Conservation (phyloP, 2,329 filamentous ascomycete genomes). For the Chalaropsis ovoidea region DNA sequence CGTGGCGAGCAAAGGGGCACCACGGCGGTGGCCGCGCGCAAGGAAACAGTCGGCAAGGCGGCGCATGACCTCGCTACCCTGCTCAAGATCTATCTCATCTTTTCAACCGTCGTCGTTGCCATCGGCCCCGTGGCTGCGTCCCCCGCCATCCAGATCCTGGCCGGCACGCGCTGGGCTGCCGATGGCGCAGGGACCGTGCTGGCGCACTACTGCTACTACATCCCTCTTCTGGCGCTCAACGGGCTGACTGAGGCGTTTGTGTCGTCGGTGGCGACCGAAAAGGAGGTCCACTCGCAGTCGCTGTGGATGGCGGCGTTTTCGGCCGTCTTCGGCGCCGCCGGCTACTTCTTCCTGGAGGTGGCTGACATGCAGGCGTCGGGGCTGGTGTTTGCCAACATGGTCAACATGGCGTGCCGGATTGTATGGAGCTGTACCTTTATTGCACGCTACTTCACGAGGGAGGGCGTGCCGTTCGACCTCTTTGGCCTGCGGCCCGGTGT, state of each 20-base stretch:
- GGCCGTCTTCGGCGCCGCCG: conserved; percentile 59
- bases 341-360: conserved; percentile 63
- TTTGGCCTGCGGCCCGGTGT: conserved; percentile 38
- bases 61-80: conserved; percentile 50
- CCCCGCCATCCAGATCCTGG: conserved; percentile 60
- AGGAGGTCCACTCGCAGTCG: conserved; percentile 66
- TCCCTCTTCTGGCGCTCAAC: conserved; percentile 84
- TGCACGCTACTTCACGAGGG: conserved; percentile 46
- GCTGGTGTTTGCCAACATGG: conserved; percentile 72
- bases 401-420: conserved; percentile 84
- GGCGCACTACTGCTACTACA: conserved; percentile 78
- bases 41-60: conserved; percentile 35
- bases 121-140: conserved; percentile 69
- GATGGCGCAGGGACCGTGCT: conserved; percentile 66
- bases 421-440: conserved; percentile 72
- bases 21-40: conserved; percentile 25
- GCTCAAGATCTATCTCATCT: conserved; percentile 61
- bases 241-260: conserved; percentile 90
- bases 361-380: conserved; percentile 64
- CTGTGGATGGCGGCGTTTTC: conserved; percentile 80
- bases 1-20: neutral
- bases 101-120: conserved; percentile 57
- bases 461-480: conserved; percentile 37
- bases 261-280: conserved; percentile 67
- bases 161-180: conserved; percentile 64